Evolutionary conservation across 2,329 filamentous ascomycete species (phyloP), one percentile per base, ranked within the genome.

Genomic region (Incumbomyces lentus): DNA sequence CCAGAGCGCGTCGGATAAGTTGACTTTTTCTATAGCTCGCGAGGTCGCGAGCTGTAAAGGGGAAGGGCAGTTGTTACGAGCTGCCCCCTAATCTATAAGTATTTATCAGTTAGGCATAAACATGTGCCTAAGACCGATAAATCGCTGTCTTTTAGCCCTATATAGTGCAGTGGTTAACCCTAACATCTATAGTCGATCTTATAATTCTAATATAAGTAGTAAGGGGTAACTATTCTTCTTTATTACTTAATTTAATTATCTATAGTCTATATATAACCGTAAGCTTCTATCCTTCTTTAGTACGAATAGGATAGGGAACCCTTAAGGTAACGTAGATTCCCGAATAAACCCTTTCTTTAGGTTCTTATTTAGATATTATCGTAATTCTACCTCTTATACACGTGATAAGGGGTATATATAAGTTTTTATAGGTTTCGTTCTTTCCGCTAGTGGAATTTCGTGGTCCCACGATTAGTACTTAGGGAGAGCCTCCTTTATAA

Each of bases 221-320:
- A 45, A 38, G 6, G 18, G n/a, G 19, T 44, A 44, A 8, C 26
- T 29, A 29, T 45, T 39, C 26, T 45, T 45, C 19, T 18, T 38
- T 7, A 17, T 38, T 38, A 38, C 18, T 13, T 26, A 39, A 38
- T 45, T 45, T 19, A 31, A 11, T 38, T 38, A 22, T 17, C 17
- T 7, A 31, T 38, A 45, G 13, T 45, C 33, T 10, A 44, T 34
- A 34, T 44, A 44, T 12, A 44, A 18, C 19, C 41, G 26, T 44
- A 34, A 10, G 7, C 6, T 18, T 14, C n/a, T 14, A n/a, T 44
- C 18, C 30, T 34, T 34, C n/a, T 44, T 44, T 14, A 31, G 41
- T 34, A 44, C 19, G 19, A 44, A 44, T 11, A 44, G 17, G 8
- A 44, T 44, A 18, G 37, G n/a, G 6, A 18, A 40, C 6, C 8